These are phyloP conservation scores for Articulospora tetracladia DNA, from an alignment of 495 filamentous ascomycete genomes.

Conservation along the genomic window DNA sequence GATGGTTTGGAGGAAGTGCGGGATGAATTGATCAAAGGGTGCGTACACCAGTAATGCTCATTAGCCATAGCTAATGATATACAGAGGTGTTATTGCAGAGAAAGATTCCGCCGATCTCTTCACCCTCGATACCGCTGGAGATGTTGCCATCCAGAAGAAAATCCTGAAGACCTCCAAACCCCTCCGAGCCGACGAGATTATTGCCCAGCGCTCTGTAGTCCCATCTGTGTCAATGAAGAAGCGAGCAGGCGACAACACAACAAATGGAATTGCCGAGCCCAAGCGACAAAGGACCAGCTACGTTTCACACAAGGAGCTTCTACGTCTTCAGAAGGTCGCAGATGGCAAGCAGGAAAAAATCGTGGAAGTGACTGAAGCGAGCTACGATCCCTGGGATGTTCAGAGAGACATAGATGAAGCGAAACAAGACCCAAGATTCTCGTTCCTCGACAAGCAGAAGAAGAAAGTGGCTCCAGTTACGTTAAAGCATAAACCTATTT, in stretches of 20 bases:
- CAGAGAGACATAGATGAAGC: conserved; percentile 35
- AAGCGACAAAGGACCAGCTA: conserved; percentile 74
- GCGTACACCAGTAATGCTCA: conserved; percentile 21
- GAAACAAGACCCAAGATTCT: conserved; percentile 46
- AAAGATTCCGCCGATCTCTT: conserved; percentile 77
- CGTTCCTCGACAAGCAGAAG: conserved; percentile 60
- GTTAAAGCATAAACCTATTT: conserved; percentile 69
- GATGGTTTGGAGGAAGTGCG: conserved; percentile 78
- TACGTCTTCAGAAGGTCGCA: conserved; percentile 70
- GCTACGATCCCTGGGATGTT: conserved; percentile 77
- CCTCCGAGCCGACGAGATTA: conserved; percentile 86
- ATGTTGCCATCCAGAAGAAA: conserved; percentile 53
- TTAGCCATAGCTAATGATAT: conserved; percentile 21
- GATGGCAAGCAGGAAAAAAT: conserved; percentile 62
- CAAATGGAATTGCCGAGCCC: conserved; percentile 61
- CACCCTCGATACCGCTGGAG: conserved; percentile 71
- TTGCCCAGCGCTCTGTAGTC: conserved; percentile 76
- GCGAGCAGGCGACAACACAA: conserved; percentile 52
- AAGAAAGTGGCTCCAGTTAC: conserved; percentile 70
- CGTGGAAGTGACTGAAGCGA: conserved; percentile 48
- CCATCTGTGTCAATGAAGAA: conserved; percentile 74
- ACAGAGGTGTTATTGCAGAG: conserved; percentile 78
- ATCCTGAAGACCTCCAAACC: conserved; percentile 64
- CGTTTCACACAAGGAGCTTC: conserved; percentile 76
- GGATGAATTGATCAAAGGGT: conserved; percentile 88